Conservation (phyloP, 192 early-diverging fungal genomes). For the Rhizophagus sp. region DNA sequence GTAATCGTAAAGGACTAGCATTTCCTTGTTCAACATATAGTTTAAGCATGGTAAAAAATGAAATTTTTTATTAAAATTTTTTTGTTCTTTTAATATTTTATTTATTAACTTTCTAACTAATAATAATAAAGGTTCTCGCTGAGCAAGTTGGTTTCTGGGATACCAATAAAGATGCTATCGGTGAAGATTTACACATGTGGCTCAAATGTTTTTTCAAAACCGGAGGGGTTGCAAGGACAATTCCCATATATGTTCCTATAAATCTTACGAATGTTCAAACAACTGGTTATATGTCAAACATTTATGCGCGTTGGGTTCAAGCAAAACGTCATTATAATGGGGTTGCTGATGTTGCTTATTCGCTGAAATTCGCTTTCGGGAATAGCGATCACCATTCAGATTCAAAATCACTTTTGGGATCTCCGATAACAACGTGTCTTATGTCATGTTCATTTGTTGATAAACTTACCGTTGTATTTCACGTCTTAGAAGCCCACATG, state of each 20-base stretch:
- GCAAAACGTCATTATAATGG: constrained; percentile 76
- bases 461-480: constrained; percentile 40
- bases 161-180: constrained; percentile 73
- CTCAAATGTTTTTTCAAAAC: constrained; percentile 79
- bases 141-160: constrained; percentile 77
- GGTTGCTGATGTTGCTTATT: constrained; percentile 68
- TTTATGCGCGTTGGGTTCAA: constrained; percentile 67
- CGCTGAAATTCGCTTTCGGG: constrained; percentile 38
- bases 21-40: constrained; percentile 80
- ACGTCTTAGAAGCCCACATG: constrained; percentile 55
- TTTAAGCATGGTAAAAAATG: constrained; percentile 57
- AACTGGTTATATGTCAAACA: constrained; percentile 49
- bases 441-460: constrained; percentile 35
- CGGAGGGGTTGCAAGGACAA: constrained; percentile 61
- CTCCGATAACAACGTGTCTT: neutral
- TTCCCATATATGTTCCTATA: constrained; percentile 73
- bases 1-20: constrained; percentile 56
- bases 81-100: neutral
- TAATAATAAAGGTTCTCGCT: constrained; percentile 47
- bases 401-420: neutral
- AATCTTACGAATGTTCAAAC: constrained; percentile 61
- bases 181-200: constrained; percentile 85
- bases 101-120: neutral
- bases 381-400: too few relatives aligned
- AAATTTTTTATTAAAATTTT: neutral